These are phyloP conservation scores for Tinospora cordifolia DNA, from an alignment of 164 flowering plant species.

Conservation along the genomic window DNA sequence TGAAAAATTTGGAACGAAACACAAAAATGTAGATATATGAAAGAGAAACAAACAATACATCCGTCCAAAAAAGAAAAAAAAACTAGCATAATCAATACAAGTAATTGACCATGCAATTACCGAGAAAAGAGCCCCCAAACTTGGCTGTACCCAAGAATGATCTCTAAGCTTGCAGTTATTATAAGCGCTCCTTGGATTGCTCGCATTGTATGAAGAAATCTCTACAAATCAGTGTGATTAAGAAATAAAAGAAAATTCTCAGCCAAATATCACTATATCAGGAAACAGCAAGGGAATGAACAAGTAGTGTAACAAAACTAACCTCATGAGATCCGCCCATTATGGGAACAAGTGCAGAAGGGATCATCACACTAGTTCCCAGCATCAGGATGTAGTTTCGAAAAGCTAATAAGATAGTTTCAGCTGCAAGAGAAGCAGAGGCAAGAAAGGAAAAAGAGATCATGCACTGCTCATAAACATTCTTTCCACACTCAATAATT, in stretches of 20 bases:
- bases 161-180: slow-evolving; percentile 80
- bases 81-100: not conserved
- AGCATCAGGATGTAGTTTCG: slow-evolving; percentile 92
- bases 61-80: not conserved
- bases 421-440: slow-evolving; percentile 52
- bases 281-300: not conserved
- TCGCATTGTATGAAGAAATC: slow-evolving; percentile 87
- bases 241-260: not conserved
- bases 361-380: slow-evolving; percentile 93
- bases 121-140: slow-evolving; percentile 91
- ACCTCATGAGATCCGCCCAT: slow-evolving; percentile 96
- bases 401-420: slow-evolving; percentile 79
- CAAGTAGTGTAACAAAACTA: slow-evolving; percentile 18
- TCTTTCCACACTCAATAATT: too few relatives aligned
- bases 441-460: not conserved
- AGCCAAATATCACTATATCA: not conserved
- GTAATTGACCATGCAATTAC: slow-evolving; percentile 28
- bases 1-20: slow-evolving; percentile 64
- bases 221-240: slow-evolving; percentile 49
- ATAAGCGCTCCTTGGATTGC: slow-evolving; percentile 96
- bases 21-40: not conserved
- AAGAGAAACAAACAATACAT: not conserved
- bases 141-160: slow-evolving; percentile 88
- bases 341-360: slow-evolving; percentile 66
- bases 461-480: not conserved